Evolutionary conservation across 164 flowering plant species (phyloP).

Genomic region (Piper longum): DNA sequence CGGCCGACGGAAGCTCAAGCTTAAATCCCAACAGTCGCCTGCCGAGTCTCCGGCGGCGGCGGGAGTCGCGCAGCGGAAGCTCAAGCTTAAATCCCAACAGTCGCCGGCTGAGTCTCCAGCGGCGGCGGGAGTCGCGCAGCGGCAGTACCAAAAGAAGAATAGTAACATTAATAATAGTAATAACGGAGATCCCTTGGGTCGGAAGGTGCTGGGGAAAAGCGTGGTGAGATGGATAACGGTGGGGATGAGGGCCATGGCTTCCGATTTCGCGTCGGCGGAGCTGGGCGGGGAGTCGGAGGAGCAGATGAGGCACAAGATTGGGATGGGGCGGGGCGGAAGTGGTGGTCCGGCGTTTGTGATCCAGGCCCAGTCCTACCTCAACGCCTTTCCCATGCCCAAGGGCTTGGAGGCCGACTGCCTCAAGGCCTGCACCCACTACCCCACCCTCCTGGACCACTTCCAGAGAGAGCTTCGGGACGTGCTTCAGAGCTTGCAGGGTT

Average conservation of each 20-base stretch:
- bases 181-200: constrained; percentile 75
- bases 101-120: no score
- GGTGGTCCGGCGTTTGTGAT: constrained; percentile 50
- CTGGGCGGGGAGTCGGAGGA: constrained; percentile 41
- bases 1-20: no score
- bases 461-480: constrained; percentile 77
- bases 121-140: no score
- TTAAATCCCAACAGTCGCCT: no score
- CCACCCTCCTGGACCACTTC: constrained; percentile 80
- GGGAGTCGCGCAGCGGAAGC: no score
- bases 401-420: constrained; percentile 72
- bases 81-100: no score
- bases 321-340: constrained; percentile 32
- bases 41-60: no score
- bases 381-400: constrained; percentile 70
- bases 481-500: constrained; percentile 36
- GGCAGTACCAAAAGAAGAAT: not conserved
- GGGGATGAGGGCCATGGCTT: constrained; percentile 81
- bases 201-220: constrained; percentile 57
- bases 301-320: constrained; percentile 54
- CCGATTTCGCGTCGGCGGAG: constrained; percentile 59
- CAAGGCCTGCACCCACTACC: constrained; percentile 77
- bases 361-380: constrained; percentile 74
- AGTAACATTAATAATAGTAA: constrained; percentile 17
- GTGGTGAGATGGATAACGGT: constrained; percentile 69